Evolutionary conservation across 306 rosid genomes (phyloP), one percentile per base, ranked within the genome.

Genomic region (Prunus kanzakura): DNA sequence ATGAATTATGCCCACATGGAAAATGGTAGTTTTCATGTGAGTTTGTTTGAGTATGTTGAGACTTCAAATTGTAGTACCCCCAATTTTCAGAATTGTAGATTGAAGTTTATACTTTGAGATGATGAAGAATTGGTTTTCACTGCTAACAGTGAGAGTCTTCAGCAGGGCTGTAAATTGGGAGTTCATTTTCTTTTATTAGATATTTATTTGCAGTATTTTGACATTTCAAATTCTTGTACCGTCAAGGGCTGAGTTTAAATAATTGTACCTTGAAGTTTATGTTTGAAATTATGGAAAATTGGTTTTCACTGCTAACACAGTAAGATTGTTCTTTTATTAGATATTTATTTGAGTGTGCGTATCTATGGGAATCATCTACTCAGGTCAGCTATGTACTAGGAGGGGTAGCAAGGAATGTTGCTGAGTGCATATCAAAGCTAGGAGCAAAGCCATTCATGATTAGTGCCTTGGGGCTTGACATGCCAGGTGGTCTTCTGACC

Each of bases 401-500:
- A 81, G 98, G 97, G 9, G 97, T 95, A 60, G 98, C 92, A 20
- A 92, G 98, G 86, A 95, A 95, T 79, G 85, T 95, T 55, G 97
- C 93, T 11, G 98, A 92, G 71, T 95, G 98, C 80, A 88, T 95
- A 93, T 85, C 91, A 67, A 95, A 89, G 86, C 89, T 95, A 27
- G 96, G 93, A 81, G 84, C 88, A 73, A 92, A 82, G 69, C 96
- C 93, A 62, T 90, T 79, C 78, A 86, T 95, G 89, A 92, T 95
- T 74, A 95, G 97, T 82, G 96, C 90, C 45, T 63, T 92, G 16
- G 97, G 98, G 38, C 81, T 71, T 76, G 97, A 95, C 79, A 85
- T 92, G 96, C 87, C 96, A 41, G 98, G 98, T 88, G 82, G 47
- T 81, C 73, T 81, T 63, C 9, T 12, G 47, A 61, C 54, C 58